Evolutionary conservation across 2,329 filamentous ascomycete genomes (phyloP).

Genomic region (Aschersonia sp.): DNA sequence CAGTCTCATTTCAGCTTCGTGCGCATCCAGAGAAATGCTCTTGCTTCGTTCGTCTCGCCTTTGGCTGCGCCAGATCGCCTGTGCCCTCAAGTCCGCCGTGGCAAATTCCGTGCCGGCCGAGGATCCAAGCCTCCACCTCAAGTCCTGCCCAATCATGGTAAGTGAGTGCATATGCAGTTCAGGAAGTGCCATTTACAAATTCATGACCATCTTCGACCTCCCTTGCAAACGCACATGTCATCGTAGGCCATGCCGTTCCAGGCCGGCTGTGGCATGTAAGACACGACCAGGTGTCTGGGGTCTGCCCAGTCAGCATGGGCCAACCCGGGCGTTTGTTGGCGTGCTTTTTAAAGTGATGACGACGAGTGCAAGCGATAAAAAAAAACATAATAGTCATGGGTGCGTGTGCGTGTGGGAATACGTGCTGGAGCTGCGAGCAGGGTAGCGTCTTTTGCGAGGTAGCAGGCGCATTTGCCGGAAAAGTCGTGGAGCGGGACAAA

Average conservation of each 20-base stretch:
- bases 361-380: background rate
- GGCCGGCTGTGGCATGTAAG: constrained; percentile 4
- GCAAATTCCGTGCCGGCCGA: too few relatives aligned
- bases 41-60: too few relatives aligned
- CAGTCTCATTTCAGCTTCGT: too few relatives aligned
- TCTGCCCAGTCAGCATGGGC: background rate
- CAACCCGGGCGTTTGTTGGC: background rate
- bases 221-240: background rate
- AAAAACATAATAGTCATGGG: too few relatives aligned
- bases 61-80: too few relatives aligned
- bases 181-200: background rate
- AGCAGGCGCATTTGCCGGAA: background rate
- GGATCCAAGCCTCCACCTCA: too few relatives aligned
- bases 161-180: background rate
- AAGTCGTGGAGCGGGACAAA: background rate
- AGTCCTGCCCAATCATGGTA: too few relatives aligned
- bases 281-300: constrained; percentile 3
- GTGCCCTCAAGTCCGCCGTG: too few relatives aligned
- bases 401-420: too few relatives aligned
- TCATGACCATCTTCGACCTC: background rate
- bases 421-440: too few relatives aligned
- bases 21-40: too few relatives aligned
- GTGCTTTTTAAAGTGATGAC: background rate
- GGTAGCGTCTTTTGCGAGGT: background rate
- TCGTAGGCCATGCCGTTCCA: background rate